Conservation (phyloP, 2,329 filamentous ascomycete species). For the Cytospora mali region DNA sequence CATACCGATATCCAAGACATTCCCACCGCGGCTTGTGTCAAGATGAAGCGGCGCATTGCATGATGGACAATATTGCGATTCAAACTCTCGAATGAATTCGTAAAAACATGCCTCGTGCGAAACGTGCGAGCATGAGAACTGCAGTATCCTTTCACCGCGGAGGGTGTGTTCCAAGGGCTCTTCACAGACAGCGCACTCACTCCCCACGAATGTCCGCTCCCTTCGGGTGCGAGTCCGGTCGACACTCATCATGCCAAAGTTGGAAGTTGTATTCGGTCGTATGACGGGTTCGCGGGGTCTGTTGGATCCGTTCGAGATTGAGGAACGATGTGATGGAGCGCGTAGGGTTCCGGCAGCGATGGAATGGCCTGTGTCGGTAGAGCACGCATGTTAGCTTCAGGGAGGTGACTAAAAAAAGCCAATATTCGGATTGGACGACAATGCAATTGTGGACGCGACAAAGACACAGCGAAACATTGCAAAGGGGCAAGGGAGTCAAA, state of each 20-base stretch:
- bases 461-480: conserved; percentile 4
- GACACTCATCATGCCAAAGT: conserved; percentile 66
- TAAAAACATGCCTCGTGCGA: conserved; percentile 99
- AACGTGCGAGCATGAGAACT: conserved; percentile 96
- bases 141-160: conserved; percentile 88
- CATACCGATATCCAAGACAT: conserved; percentile 87
- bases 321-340: conserved; percentile 42
- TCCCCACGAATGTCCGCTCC: conserved; percentile 93
- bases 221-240: conserved; percentile 79
- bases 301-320: conserved; percentile 41
- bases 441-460: not conserved
- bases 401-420: not conserved
- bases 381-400: conserved; percentile 32
- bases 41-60: conserved; percentile 90
- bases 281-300: conserved; percentile 42
- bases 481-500: conserved; percentile 5
- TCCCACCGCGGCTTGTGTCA: conserved; percentile 90
- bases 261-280: conserved; percentile 49
- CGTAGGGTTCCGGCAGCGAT: conserved; percentile 42
- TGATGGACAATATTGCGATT: conserved; percentile 90
- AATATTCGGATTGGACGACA: not conserved
- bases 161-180: conserved; percentile 95
- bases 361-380: conserved; percentile 40
- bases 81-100: conserved; percentile 94
- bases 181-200: conserved; percentile 93